Conservation (phyloP, 2,329 filamentous ascomycete genomes). For the Hypoxylon sp. region DNA sequence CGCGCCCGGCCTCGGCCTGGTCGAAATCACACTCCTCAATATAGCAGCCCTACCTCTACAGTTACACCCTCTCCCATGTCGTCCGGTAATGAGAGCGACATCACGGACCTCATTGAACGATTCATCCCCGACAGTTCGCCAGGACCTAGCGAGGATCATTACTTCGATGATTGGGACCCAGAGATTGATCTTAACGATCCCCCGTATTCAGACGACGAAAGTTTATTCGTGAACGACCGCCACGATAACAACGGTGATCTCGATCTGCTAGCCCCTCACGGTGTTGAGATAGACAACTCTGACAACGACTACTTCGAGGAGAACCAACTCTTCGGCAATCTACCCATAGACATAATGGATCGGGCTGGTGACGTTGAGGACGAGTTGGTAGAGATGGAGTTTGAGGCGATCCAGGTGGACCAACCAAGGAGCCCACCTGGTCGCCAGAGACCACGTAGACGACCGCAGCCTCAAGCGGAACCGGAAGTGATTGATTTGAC, state of each 20-base stretch:
- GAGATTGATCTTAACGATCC: background rate
- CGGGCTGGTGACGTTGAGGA: conserved; percentile 26
- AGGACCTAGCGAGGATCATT: background rate
- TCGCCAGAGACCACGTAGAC: conserved; percentile 23
- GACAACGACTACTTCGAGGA: conserved; percentile 11
- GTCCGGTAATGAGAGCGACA: conserved; percentile 27
- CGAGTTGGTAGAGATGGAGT: conserved; percentile 48
- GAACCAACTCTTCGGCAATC: background rate
- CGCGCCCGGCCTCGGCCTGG: background rate
- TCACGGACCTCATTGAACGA: conserved; percentile 17
- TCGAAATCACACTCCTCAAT: background rate
- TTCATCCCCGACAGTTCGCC: conserved; percentile 1
- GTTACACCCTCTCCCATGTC: conserved; percentile 12
- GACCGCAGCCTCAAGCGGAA: conserved; percentile 23
- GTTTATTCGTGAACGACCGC: conserved; percentile 39
- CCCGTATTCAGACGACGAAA: conserved; percentile 11
- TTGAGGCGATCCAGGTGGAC: conserved; percentile 47
- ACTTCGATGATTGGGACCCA: background rate
- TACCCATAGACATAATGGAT: conserved; percentile 13
- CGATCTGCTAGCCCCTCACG: background rate
- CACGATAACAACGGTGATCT: conserved; percentile 17
- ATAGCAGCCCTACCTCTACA: conserved; percentile 10
- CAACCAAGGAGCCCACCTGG: conserved; percentile 20
- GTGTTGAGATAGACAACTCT: background rate
- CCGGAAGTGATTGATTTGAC: conserved; percentile 51